phyloP scores from a whole-genome alignment of 805 yeast genomes.

The Candida railenensis region DNA sequence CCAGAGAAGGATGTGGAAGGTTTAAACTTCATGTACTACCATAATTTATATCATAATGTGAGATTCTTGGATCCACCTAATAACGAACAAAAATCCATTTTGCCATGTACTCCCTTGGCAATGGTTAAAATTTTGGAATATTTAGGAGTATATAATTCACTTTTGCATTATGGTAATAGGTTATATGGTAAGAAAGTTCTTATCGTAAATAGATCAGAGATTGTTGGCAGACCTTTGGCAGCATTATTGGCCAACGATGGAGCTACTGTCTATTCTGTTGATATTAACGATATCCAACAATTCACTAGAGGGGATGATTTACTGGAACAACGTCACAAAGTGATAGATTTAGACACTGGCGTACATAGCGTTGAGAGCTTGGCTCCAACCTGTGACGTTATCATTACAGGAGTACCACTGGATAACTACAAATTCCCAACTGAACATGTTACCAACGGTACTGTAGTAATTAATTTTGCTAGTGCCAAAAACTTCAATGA shows the following conservation, averaged over 20 bases:
- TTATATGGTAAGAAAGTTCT: conserved; percentile 90
- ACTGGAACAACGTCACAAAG: conserved; percentile 78
- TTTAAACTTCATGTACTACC: conserved; percentile 83
- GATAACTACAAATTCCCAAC: conserved; percentile 83
- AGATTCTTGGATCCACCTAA: conserved; percentile 75
- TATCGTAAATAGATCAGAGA: conserved; percentile 90
- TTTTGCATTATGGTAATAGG: conserved; percentile 86
- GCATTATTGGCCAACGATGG: conserved; percentile 97
- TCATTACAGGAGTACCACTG: conserved; percentile 94
- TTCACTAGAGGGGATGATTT: conserved; percentile 94
- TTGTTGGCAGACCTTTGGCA: conserved; percentile 96
- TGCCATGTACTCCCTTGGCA: conserved; percentile 97
- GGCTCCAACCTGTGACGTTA: conserved; percentile 78
- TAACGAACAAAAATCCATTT: conserved; percentile 70
- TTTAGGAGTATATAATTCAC: conserved; percentile 79
- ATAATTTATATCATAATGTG: conserved; percentile 91
- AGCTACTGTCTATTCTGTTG: conserved; percentile 92
- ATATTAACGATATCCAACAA: conserved; percentile 80
- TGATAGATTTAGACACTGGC: conserved; percentile 50
- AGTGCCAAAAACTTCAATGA: conserved; percentile 86
- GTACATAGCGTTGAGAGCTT: conserved; percentile 57
- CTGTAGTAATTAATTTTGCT: conserved; percentile 87
- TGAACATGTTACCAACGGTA: conserved; percentile 77
- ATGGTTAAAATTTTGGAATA: conserved; percentile 90
- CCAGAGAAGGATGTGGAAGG: conserved; percentile 96